Evolutionary conservation across 1,284 basidiomycete genomes (phyloP), one percentile per base, ranked within the genome.

Genomic region (Leccinum proliferum): DNA sequence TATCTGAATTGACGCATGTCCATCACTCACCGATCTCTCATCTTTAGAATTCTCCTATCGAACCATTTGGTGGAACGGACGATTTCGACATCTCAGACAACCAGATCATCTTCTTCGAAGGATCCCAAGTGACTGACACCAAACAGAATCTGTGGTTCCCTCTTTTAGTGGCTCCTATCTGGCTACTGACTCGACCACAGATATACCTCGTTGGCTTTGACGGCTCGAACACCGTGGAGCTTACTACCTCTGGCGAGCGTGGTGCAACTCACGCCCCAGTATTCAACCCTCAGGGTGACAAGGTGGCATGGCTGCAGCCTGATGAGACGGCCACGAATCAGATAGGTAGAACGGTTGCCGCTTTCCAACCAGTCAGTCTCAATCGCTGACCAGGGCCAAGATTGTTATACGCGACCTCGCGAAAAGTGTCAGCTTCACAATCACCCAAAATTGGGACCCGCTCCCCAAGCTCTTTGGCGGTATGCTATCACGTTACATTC

Each of bases 241-340:
- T 97, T 53, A 96, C 94, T 29, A 34, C 32, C 0, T 86, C 87
- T 14, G 92, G 92, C 7, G 80, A 82, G 48, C 93, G 95, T 73
- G 94, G 93, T 34, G 94, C 94, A 3, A 89, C 87, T 5, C 85
- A 84, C 68, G 80, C 76, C 41, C 87, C 93, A 0, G 81, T 84
- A 2, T 87, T 95, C 72, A 90, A 81, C 66, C 76, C 77, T 3
- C 77, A 84, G 46, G 90, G 88, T 0, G 82, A 81, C 60, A 91
- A 90, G 74, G 84, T 86, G 2, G 93, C 90, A 0, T 97, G 94
- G 94, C 77, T 92, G 48, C 89, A 97, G 75, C 83, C 94, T 66
- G 86, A 88, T 57, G 73, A 90, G 93, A 97, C 70, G 32, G 32
- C 32, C 32, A 34, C 32, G 32, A 34, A 34, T 8, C 32, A 2